Evolutionary conservation across 2,329 filamentous ascomycete genomes (phyloP).

Genomic region (Ceratocystis colombiana): DNA sequence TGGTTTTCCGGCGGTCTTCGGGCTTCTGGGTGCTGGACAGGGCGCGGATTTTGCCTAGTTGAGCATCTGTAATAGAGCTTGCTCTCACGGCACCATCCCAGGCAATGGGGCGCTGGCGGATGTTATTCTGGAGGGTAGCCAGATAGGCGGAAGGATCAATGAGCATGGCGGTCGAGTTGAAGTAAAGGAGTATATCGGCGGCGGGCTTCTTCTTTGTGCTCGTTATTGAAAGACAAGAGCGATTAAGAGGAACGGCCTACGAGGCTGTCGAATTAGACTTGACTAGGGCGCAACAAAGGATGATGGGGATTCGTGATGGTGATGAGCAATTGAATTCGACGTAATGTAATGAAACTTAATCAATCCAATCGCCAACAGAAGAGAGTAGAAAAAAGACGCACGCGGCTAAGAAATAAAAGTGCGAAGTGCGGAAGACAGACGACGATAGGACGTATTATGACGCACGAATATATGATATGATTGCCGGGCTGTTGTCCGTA

Average conservation of each 20-base stretch:
- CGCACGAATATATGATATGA: conserved; percentile 13
- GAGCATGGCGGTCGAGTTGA: conserved; percentile 51
- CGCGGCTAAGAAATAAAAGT: conserved; percentile 3
- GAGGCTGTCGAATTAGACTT: conserved; percentile 19
- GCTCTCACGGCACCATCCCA: conserved; percentile 95
- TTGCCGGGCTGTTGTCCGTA: not conserved
- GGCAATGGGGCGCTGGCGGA: conserved; percentile 86
- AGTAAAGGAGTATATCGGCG: not conserved
- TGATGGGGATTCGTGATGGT: not conserved
- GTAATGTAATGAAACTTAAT: not conserved
- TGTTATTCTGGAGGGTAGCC: conserved; percentile 85
- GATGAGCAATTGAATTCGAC: not conserved
- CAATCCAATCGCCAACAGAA: not conserved
- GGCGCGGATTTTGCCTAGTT: conserved; percentile 89
- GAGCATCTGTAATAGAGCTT: conserved; percentile 84
- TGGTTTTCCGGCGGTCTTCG: conserved; percentile 72
- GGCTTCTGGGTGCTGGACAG: conserved; percentile 86
- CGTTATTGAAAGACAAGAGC: not conserved
- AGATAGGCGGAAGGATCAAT: conserved; percentile 84
- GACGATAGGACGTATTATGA: conserved; percentile 12
- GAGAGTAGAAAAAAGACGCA: not conserved
- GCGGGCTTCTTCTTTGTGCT: not conserved
- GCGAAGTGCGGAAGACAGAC: not conserved
- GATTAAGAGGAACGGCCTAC: conserved; percentile 6
- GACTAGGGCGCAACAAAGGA: conserved; percentile 16